Base-by-base conservation (phyloP, 2,329 filamentous ascomycete genomes). In the Fusarium oligoseptatum region DNA sequence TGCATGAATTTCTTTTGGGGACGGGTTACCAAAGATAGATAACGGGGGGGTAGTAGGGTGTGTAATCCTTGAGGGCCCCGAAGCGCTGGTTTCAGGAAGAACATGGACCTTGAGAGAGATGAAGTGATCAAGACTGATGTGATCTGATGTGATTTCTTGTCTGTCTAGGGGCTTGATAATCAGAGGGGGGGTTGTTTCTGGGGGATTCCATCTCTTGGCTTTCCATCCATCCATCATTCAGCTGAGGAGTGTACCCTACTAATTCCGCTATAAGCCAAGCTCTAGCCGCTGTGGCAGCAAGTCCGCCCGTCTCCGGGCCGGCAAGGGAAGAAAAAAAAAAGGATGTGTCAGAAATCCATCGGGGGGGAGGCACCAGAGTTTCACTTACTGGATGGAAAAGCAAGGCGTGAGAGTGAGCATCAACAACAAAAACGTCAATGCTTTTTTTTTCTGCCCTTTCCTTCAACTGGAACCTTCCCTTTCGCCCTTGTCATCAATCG, bases 381-480 rank as follows among this genome's bases (percentile, higher is more conserved):
- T 74, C 68, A 69, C 32, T 34, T 34, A 12, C 32, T 34, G 32
- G 32, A 34, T 34, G 32, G 32, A 12, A 34, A 34, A 43, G 41
- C 60, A 66, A 64, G 56, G 58, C 24, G 11, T 3, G 6, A 10
- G 37, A 17, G 29, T 3, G 29, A 32, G 29, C 29, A n/a, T 50
- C 43, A 34, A 45, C 58, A 36, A 61, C 20, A 27, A 56, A 56
- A 34, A 57, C 29, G 52, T 68, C 70, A 45, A 74, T 70, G 58
- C 66, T 32, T 32, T 73, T 24, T 24, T 60, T 57, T 36, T 15
- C 12, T 50, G 24, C 34, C 57, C 20, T 60, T 22, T 34, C 17
- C 32, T 22, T 66, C 29, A 32, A 64, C 72, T 75, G 72, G 72
- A 75, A 75, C 72, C 69, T 75, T 75, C 73, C 63, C 72, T 73